phyloP scores from a whole-genome alignment of 1,139 yeast species.

The Diutina siamensis region DNA sequence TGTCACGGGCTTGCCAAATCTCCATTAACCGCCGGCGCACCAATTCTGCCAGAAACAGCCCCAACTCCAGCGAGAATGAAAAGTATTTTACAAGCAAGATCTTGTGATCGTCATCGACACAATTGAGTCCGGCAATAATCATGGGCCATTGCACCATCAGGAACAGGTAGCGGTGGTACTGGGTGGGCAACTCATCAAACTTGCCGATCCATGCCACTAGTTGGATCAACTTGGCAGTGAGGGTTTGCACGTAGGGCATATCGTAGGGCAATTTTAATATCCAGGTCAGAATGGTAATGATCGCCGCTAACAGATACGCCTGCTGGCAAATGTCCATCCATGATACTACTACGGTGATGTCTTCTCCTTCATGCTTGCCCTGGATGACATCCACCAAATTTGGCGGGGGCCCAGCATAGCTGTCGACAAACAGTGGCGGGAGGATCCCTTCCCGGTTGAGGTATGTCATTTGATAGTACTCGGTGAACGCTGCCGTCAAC shows the following conservation, averaged over 20 bases:
- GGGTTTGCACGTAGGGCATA: conserved; percentile 23
- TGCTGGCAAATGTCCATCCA: conserved; percentile 36
- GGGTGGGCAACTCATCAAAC: conserved; percentile 16
- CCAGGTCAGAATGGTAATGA: conserved; percentile 22
- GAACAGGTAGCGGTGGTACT: conserved; percentile 18
- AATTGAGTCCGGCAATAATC: conserved; percentile 47
- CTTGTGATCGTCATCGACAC: conserved; percentile 33
- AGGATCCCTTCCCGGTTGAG: conserved; percentile 9
- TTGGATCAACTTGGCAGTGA: conserved; percentile 16
- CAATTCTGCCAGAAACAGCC: conserved; percentile 1
- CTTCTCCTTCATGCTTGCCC: neutral
- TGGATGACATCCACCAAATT: neutral
- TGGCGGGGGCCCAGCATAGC: conserved; percentile 10
- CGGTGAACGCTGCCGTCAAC: conserved; percentile 21
- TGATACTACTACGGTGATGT: conserved; percentile 10
- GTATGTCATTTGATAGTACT: conserved; percentile 17
- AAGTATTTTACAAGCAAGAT: conserved; percentile 33
- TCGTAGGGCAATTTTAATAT: conserved; percentile 25
- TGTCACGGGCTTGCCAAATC: neutral
- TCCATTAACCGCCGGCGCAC: neutral
- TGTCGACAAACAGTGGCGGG: neutral
- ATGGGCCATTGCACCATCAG: conserved; percentile 57
- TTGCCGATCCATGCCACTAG: neutral
- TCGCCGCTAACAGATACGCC: conserved; percentile 23
- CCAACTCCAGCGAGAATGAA: neutral